A percentile compares a stretch with the other conserved stretches of the same genome.
Conservation (phyloP, 768 basidiomycete genomes). For the Rhodocollybia butyracea region DNA sequence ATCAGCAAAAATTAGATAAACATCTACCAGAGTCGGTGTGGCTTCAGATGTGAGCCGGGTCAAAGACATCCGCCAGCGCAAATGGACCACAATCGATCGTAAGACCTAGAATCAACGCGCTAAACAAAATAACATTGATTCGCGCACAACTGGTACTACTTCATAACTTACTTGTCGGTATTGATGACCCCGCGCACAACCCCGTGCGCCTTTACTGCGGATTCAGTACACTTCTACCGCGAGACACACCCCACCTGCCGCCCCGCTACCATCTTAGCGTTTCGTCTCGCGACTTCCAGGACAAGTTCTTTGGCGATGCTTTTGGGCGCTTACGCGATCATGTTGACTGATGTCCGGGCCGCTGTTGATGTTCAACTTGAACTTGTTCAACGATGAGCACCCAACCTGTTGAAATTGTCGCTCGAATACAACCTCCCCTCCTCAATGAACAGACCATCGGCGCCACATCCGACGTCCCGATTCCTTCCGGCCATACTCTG, state of each 20-base stretch:
- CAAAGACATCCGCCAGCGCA: slow-evolving; percentile 93
- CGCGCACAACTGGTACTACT: background rate
- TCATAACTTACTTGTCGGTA: background rate
- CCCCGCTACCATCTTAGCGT: slow-evolving; percentile 88
- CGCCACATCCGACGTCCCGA: background rate
- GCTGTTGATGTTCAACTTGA: background rate
- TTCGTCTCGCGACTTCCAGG: slow-evolving; percentile 75
- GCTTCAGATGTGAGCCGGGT: slow-evolving; percentile 84
- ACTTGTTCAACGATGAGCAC: background rate
- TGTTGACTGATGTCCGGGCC: background rate
- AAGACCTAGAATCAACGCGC: slow-evolving; percentile 71
- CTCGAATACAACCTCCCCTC: slow-evolving; percentile 5
- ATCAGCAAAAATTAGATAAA: background rate
- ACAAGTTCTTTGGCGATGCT: slow-evolving; percentile 63
- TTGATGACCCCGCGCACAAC: slow-evolving; percentile 97
- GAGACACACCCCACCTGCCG: no score
- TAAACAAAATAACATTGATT: slow-evolving; percentile 19
- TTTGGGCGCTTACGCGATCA: background rate
- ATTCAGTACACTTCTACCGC: no score
- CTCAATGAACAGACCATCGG: background rate
- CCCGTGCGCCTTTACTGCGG: no score
- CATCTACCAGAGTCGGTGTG: slow-evolving; percentile 76
- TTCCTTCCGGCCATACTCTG: background rate
- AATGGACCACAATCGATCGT: slow-evolving; percentile 87
- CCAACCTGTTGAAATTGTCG: slow-evolving; percentile 2